Base-by-base conservation (phyloP, 192 early-diverging fungal species). In the Coemansia sp. region DNA sequence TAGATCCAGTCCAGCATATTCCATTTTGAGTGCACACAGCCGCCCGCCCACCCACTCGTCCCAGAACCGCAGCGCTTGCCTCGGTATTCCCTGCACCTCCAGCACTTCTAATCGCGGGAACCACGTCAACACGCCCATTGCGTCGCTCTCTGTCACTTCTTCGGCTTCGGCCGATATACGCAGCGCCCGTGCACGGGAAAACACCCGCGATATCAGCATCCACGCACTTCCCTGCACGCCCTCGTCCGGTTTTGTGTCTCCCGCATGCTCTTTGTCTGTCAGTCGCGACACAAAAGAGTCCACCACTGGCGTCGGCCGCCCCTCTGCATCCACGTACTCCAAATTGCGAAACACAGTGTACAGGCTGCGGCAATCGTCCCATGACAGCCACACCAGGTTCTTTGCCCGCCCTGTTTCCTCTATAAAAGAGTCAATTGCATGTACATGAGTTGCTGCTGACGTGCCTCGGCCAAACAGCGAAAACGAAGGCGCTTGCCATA, bases 61-160 rank as follows among this genome's bases (percentile, higher is more conserved):
- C 79, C 79, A 81, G 67, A 72, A 69, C 0, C 66, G 63, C 53
- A 81, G 64, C 25, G 79, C 60, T 12, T 48, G 48, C 9, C 59
- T 66, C 37, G 73, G 73, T n/a, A 81, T 72, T 47, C 69, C 54
- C 58, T 72, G 70, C 6, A 69, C 49, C 34, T 81, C 79, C 31
- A 81, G 57, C 37, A 66, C 75, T 44, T 75, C 67, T 14, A 81
- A 70, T 50, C 54, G 68, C 14, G 79, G 79, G 37, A 81, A 81
- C 79, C 79, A 81, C 18, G 79, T 70, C 66, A 81, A 38, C 7
- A 81, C 79, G 0, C 73, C 79, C 44, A 59, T 62, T 2, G 65
- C 71, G n/a, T 80, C 71, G 58, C 51, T 38, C 56, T 70, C 68
- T 5, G 64, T 37, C 1, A 74, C 77, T 42, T 80, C 77, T 46